These are phyloP conservation scores for Phlebopus sp. DNA, from an alignment of 1,284 basidiomycete genomes.

Conservation along the genomic window DNA sequence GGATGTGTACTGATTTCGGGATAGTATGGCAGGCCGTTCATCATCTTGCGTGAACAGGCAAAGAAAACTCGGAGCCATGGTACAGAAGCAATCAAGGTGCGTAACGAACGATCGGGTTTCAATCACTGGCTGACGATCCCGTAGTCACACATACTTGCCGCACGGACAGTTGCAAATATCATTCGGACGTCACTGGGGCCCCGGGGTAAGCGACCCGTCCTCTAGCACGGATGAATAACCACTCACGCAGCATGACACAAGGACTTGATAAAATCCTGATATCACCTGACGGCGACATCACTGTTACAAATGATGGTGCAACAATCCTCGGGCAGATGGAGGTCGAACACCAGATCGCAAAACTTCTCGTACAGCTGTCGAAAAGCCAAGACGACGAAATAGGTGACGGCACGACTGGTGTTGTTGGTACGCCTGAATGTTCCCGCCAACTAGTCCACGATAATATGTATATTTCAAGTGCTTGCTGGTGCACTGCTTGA, in stretches of 20 bases:
- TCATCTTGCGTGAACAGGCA: constrained; percentile 93
- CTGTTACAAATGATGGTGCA: constrained; percentile 98
- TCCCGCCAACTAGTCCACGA: not conserved
- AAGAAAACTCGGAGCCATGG: constrained; percentile 96
- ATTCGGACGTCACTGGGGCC: constrained; percentile 94
- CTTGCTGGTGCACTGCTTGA: constrained; percentile 95
- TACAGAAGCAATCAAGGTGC: constrained; percentile 92
- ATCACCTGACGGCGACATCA: constrained; percentile 97
- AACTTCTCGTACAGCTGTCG: constrained; percentile 93
- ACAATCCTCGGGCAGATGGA: constrained; percentile 96
- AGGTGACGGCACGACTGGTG: constrained; percentile 98
- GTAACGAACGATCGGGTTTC: constrained; percentile 17
- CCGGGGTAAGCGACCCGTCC: constrained; percentile 54
- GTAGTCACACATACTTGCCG: constrained; percentile 93
- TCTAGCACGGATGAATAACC: constrained; percentile 3
- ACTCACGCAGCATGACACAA: constrained; percentile 26
- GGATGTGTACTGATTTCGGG: constrained; percentile 15
- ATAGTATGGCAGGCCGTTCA: constrained; percentile 94
- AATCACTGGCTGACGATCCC: constrained; percentile 1
- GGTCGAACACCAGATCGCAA: constrained; percentile 98
- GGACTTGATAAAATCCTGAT: constrained; percentile 99
- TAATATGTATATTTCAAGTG: constrained; percentile 51
- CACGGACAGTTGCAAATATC: constrained; percentile 91
- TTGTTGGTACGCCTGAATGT: constrained; percentile 74
- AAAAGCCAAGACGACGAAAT: constrained; percentile 99